Evolutionary conservation across 179 eudicot species (phyloP), one percentile per base, ranked within the genome.

Genomic region (Patellifolia procumbens): DNA sequence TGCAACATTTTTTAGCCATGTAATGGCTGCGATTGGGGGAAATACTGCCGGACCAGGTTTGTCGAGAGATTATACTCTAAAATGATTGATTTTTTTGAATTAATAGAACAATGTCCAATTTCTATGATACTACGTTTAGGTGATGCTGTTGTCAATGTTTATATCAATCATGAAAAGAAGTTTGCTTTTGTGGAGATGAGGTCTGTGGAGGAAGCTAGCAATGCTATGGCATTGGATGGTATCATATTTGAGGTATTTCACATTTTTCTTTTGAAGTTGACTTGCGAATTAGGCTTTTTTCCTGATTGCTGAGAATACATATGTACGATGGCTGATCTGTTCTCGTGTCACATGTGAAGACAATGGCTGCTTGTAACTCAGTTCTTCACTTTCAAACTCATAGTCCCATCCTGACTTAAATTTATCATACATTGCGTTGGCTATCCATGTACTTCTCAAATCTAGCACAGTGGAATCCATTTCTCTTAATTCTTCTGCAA

Each of bases 171-270:
- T 78, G 89, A 86, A 79, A 86, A 86, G 82, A 86, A 84, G 68
- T 86, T 86, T 68, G 89, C 89, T 61, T 86, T 86, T 82, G 89
- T 86, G 78, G 89, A 86, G 76, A 86, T 86, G 89, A 86, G 89
- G 72, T 81, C 89, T 56, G 89, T 86, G 76, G 89, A 86, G 75
- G 89, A 86, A 84, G 87, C 89, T 58, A 86, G 89, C 61, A 86
- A 86, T 80, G 89, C 87, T 66, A 86, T 86, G 89, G 81, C 89
- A 49, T 61, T 86, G 77, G 89, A 86, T 76, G 89, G 89, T 58
- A 84, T 86, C 46, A 86, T 86, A 72, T 86, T 86, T 80, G 89
- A 86, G 87, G 89, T 86, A 59, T 35, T 39, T 59, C 24, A 22
- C 76, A n/a, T 73, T 70, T 52, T 10, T 76, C 66, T 19, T 22